Evolutionary conservation across 2,329 filamentous ascomycete genomes (phyloP).

Genomic region (Bisporella sp.): DNA sequence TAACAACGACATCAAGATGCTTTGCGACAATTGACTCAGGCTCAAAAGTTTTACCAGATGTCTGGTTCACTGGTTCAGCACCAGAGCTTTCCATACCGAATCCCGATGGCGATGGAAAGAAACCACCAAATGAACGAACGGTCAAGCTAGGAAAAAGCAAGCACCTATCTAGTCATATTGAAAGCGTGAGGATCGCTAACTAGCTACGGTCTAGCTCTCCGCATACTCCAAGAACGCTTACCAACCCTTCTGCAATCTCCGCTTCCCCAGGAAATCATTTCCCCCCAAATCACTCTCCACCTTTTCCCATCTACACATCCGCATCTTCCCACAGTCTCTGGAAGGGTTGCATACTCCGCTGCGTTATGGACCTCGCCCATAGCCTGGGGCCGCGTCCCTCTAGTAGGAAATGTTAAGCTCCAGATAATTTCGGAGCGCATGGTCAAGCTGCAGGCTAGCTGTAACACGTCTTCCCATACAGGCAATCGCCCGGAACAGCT

Average conservation of each 20-base stretch:
- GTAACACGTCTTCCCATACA: slow-evolving; percentile 24
- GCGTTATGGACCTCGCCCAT: slow-evolving; percentile 94
- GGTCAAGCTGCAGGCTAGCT: slow-evolving; percentile 29
- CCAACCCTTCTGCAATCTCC: slow-evolving; percentile 60
- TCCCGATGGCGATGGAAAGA: slow-evolving; percentile 19
- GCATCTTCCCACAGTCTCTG: slow-evolving; percentile 86
- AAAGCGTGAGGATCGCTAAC: background rate
- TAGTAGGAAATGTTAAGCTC: slow-evolving; percentile 83
- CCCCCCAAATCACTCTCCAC: slow-evolving; percentile 64
- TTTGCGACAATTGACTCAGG: slow-evolving; percentile 20
- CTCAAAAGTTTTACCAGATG: slow-evolving; percentile 26
- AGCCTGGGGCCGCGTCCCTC: slow-evolving; percentile 87
- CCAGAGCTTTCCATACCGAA: slow-evolving; percentile 9
- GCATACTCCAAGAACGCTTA: slow-evolving; percentile 59
- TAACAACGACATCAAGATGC: slow-evolving; percentile 10
- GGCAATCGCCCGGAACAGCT: slow-evolving; percentile 61
- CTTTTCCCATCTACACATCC: slow-evolving; percentile 74
- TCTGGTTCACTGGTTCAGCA: slow-evolving; percentile 38
- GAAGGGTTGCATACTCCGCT: slow-evolving; percentile 82
- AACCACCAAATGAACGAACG: slow-evolving; percentile 47
- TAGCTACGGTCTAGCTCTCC: slow-evolving; percentile 41
- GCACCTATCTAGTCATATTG: background rate
- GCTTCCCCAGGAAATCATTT: slow-evolving; percentile 67
- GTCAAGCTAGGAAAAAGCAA: slow-evolving; percentile 40
- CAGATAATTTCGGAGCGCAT: slow-evolving; percentile 88